Base-by-base conservation (phyloP, 108 stramenopile genomes). In the Licmophora abbreviata region DNA sequence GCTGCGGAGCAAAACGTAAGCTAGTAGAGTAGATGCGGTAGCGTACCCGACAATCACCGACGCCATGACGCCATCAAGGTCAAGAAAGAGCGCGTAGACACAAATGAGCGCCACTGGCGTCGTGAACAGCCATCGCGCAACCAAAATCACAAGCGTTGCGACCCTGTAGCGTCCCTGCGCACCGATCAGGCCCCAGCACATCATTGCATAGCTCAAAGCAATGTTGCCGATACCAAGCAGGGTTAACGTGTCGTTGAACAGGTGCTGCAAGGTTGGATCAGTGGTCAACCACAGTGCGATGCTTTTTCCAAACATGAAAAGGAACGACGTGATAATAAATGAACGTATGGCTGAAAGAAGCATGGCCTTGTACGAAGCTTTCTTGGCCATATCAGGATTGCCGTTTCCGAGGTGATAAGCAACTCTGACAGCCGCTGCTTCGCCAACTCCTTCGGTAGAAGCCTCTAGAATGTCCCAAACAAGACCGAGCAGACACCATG, bases 121-220 rank as follows among this genome's bases (percentile, higher is more conserved):
- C 0, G 69, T 77, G 35, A 75, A 29, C 18, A 55, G 9, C 76
- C 76, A 77, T 34, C 76, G 74, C 9, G 60, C 45, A 10, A 75
- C 31, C 21, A 75, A 54, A 30, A 63, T 60, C 0, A 82, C 50
- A 21, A 63, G 12, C 2, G 74, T 78, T 11, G 81, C 76, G 2
- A 82, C 32, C 8, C 73, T 62, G 37, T 67, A 67, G n/a, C 81
- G 66, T 6, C 76, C 81, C 50, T 82, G 81, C 0, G 76, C 76
- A 38, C 74, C 81, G 21, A 82, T 34, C 4, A 77, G 34, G 22
- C 56, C 46, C 81, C 81, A 82, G 8, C 51, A 43, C 31, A 69
- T 61, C 52, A 61, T 74, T 7, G 76, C 81, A 48, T 53, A 47
- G 4, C 58, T 48, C 76, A 78, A 69, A 15, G 49, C 46, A 11